phyloP scores from a whole-genome alignment of 257 asterid species.

The Euphrasia confusa region DNA sequence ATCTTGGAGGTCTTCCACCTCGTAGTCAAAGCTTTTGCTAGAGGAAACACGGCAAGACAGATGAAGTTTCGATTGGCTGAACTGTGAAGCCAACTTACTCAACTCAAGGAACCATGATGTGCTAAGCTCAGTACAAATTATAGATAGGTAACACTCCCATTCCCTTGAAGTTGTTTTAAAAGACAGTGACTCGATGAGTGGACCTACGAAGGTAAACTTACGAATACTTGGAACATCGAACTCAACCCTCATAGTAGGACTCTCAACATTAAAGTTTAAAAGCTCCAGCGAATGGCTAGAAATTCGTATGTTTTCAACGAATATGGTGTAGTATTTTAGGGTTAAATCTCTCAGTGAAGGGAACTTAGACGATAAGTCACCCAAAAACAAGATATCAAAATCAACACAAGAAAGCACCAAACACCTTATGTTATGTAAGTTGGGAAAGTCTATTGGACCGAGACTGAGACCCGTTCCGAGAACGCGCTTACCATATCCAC shows the following conservation, averaged over 20 bases:
- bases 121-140: not conserved
- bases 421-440: not conserved
- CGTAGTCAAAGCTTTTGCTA: not conserved
- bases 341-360: not conserved
- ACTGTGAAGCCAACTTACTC: not conserved
- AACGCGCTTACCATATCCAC: no score
- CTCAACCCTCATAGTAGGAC: not conserved
- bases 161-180: not conserved
- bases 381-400: not conserved
- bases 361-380: not conserved
- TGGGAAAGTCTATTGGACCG: not conserved
- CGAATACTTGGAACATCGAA: slow-evolving; percentile 22
- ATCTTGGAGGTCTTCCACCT: not conserved
- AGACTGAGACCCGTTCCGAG: no score
- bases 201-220: not conserved
- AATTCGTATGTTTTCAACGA: not conserved
- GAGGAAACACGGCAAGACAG: not conserved
- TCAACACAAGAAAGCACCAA: not conserved
- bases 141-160: not conserved
- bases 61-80: not conserved
- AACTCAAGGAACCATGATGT: not conserved
- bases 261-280: not conserved
- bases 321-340: not conserved
- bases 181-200: slow-evolving; percentile 5
- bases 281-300: slow-evolving; percentile 15